phyloP scores from a whole-genome alignment of 331 rosid species.

The Phaseolus coccineus region DNA sequence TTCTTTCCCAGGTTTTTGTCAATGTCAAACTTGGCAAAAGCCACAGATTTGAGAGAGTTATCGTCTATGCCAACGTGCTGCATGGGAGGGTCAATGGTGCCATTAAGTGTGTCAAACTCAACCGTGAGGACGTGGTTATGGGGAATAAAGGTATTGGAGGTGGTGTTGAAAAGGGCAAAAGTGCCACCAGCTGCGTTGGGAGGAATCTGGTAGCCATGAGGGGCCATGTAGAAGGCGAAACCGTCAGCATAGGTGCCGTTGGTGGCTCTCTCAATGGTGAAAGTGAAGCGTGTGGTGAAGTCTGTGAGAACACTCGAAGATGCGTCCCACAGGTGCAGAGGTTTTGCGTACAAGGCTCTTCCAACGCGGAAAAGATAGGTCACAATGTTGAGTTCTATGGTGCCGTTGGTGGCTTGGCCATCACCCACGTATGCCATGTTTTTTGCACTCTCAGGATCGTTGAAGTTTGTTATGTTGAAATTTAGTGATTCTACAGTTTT shows the following conservation, averaged over 20 bases:
- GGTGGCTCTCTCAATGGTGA: neutral
- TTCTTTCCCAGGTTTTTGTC: slow-evolving; percentile 13
- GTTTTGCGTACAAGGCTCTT: slow-evolving; percentile 18
- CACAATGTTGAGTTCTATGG: slow-evolving; percentile 21
- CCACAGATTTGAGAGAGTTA: neutral
- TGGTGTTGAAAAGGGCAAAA: slow-evolving; percentile 33
- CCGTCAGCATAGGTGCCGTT: slow-evolving; percentile 10
- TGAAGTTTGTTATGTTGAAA: slow-evolving; percentile 32
- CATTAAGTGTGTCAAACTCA: slow-evolving; percentile 32
- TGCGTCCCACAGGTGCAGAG: slow-evolving; percentile 38
- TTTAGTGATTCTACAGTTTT: slow-evolving; percentile 13
- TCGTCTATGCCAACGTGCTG: slow-evolving; percentile 45
- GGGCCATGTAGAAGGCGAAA: slow-evolving; percentile 47
- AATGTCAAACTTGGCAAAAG: neutral
- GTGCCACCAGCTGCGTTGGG: slow-evolving; percentile 37
- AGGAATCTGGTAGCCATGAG: slow-evolving; percentile 28
- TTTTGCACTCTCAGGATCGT: neutral
- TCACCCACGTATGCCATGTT: slow-evolving; percentile 33
- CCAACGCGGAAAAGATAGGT: neutral
- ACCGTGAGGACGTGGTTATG: slow-evolving; percentile 42
- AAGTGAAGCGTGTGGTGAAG: slow-evolving; percentile 43
- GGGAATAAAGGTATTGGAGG: neutral
- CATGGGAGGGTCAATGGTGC: slow-evolving; percentile 1
- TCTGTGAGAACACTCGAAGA: neutral
- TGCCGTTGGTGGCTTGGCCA: neutral